Base-by-base conservation (phyloP, 345 rosid genomes). In the Gossypium stocksii region DNA sequence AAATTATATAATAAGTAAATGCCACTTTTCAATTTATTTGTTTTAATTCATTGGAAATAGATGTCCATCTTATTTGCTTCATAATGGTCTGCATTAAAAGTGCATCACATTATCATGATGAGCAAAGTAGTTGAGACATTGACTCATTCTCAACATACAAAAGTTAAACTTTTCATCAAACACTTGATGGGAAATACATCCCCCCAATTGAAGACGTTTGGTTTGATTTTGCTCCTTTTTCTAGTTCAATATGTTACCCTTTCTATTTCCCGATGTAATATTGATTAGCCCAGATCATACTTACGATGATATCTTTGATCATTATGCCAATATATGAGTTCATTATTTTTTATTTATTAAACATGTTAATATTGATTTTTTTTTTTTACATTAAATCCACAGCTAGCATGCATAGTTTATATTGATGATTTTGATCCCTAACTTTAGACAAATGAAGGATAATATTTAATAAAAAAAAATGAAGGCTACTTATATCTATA, bases 221-320 rank as follows among this genome's bases (percentile, higher is more conserved):
- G 10, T 19, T 38, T 34, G 41, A 5, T 4, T 34, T 34, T 1
- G 7, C 41, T 5, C 41, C 23, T 17, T 63, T 63, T 63, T 63
- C 48, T 63, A 63, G 14, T 63, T 63, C 46, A 63, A 63, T n/a
- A 63, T 17, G 48, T 17, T 34, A 4, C 67, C 67, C 58, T 5
- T 17, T 53, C 7, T 10, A 7, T 15, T 7, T 49, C 1, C 0
- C 8, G 1, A 29, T 4, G 6, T 0, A 29, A 4, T 29, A 4
- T 29, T 29, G 1, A 29, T 0, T 0, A 4, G 0, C 0, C 1
- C 5, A 3, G 0, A 0, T 29, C 0, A 29, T 3, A 29, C 1
- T 29, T 29, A 1, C 0, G 5, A 29, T 0, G 6, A 29, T 29
- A 29, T 29, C 1, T 0, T 29, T 29, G 0, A 29, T 0, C 1